Evolutionary conservation across 2,329 filamentous ascomycete species (phyloP).

Genomic region (Clonostachys sp.): DNA sequence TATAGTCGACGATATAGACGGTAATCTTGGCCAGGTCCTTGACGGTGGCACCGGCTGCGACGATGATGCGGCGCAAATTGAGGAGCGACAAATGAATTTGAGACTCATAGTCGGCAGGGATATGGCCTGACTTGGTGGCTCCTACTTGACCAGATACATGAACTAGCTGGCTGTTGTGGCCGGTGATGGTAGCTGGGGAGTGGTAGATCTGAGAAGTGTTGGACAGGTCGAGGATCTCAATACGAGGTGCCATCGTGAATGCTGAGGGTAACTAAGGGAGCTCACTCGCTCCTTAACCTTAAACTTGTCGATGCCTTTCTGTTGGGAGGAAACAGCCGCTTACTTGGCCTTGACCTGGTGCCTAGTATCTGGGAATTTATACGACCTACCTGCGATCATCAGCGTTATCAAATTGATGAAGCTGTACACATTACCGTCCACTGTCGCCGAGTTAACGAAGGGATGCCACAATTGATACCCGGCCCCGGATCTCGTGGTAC

Average conservation of each 20-base stretch:
- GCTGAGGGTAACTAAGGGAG: too few species aligned
- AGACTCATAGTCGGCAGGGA: constrained; percentile 29
- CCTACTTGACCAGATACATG: constrained; percentile 29
- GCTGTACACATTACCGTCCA: too few species aligned
- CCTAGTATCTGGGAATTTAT: too few species aligned
- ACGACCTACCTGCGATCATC: too few species aligned
- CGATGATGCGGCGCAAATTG: constrained; percentile 27
- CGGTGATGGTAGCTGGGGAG: constrained; percentile 11
- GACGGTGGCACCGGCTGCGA: constrained; percentile 24
- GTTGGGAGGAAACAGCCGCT: too few species aligned
- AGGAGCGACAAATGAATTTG: constrained; percentile 31
- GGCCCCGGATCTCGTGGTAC: too few species aligned
- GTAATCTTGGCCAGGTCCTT: constrained; percentile 33
- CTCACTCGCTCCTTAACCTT: too few species aligned
- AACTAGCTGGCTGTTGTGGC: constrained; percentile 7
- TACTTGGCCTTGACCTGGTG: too few species aligned
- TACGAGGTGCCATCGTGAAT: not conserved
- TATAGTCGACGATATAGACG: constrained; percentile 37
- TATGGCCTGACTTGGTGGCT: constrained; percentile 16
- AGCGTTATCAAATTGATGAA: too few species aligned
- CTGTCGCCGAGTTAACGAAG: too few species aligned
- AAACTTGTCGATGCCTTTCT: too few species aligned
- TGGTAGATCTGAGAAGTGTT: constrained; percentile 9
- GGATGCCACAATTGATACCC: too few species aligned
- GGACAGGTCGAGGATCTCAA: constrained; percentile 6